Evolutionary conservation across 208 protist genomes (phyloP), one percentile per base, ranked within the genome.

Genomic region (Blastocrithidia nonstop): DNA sequence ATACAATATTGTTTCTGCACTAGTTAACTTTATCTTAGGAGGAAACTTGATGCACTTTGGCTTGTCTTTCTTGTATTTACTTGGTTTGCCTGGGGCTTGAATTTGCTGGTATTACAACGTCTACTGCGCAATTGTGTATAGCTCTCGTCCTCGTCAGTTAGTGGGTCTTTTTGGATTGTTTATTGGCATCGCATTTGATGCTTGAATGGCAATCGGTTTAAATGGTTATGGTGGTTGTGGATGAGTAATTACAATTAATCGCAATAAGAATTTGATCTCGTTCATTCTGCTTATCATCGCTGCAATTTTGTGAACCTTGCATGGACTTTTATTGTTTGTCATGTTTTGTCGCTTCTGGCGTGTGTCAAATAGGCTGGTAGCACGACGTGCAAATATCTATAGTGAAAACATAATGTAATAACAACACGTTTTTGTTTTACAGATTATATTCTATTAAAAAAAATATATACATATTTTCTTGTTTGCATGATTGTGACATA

Each of bases 41-140:
- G 73, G 70, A 17, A 72, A 42, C 36, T 53, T 50, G 15, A 25
- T 72, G 21, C 72, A 85, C 19, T 86, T 90, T 63, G 75, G 64
- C 3, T 43, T 90, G n/a, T 90, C 81, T 0, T 90, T 86, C 42
- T 38, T 90, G 7, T 90, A 87, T 36, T 57, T 90, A 17, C 42
- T 90, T 8, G 81, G 81, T 19, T 44, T 90, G 35, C 81, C 81
- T 33, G 81, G 81, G 2, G 75, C 64, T 20, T 90, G 69, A 61
- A 63, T 86, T 38, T 9, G 68, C 16, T 90, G 81, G 81, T 90
- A 90, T 56, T 90, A 76, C 61, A 86, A 83, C 48, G 57, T 62
- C 1, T 90, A 90, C 57, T 63, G 42, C 41, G 69, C 65, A 13
- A 61, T 64, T 1, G 47, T 55, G 4, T 47, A 69, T 17, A 8